Base-by-base conservation (phyloP, 148 eudicot species). In the Spergularia bocconei region DNA sequence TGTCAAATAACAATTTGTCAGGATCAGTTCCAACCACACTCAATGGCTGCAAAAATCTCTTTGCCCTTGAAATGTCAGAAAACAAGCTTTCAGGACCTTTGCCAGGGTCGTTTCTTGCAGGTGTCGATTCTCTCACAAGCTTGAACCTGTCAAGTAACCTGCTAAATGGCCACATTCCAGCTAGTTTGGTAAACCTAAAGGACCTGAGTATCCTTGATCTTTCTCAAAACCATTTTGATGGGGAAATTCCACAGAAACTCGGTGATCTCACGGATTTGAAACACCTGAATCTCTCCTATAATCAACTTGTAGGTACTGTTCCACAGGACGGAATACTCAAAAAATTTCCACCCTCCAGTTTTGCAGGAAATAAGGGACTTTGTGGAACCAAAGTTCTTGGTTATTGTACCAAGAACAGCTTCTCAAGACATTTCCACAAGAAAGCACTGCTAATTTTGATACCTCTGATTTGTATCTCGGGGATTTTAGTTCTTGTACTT, bases 241-340 rank as follows among this genome's bases (percentile, higher is more conserved):
- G 98, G 47, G 77, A 1, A 15, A 93, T 91, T 69, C 98, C 98
- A 17, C 83, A 85, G 19, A 85, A 82, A 17, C 77, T 83, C 25
- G 79, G 86, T 59, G 75, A 77, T 44, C 54, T 86, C 0, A 78
- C 82, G 4, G 76, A 80, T 65, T 82, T 91, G 78, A 84, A 75
- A 78, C 67, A 70, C 21, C 85, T 91, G 67, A 90, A 94, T 62
- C 85, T 95, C 75, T 90, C 98, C 50, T 79, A 82, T 84, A 90
- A 95, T 80, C 84, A 76, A 65, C 98, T 95, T 68, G 90, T 90
- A 81, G 98, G 98, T 25, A 81, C 73, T 59, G 84, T 92, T 75
- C 98, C 96, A 44, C 87, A 80, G 68, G 59, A 33, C 5, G 91
- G 92, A 48, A 41, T 75, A 13, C 80, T 88, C 70, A 73, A 19